These are phyloP conservation scores for Eucommia ulmoides DNA, from an alignment of 257 asterid genomes.

Conservation along the genomic window DNA sequence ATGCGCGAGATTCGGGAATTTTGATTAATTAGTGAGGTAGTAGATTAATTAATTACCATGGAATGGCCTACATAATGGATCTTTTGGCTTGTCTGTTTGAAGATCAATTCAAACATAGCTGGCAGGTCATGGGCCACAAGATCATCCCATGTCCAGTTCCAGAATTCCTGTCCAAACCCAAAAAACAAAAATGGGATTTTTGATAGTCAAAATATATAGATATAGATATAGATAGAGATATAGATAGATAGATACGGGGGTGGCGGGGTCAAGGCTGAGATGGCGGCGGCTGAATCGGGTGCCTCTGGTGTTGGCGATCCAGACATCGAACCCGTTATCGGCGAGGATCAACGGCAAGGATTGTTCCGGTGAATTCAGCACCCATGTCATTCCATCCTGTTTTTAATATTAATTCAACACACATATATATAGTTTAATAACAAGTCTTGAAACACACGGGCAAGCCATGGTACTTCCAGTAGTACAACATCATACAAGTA, in stretches of 20 bases:
- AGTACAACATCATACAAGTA: background rate
- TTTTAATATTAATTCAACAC: background rate
- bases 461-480: background rate
- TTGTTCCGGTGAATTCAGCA: slow-evolving; percentile 50
- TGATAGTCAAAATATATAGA: background rate
- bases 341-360: slow-evolving; percentile 57
- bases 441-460: too few species aligned
- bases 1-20: background rate
- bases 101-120: slow-evolving; percentile 29
- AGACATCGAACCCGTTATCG: slow-evolving; percentile 71
- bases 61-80: slow-evolving; percentile 58
- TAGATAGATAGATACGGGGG: slow-evolving; percentile 20
- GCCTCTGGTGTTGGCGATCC: slow-evolving; percentile 77
- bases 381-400: slow-evolving; percentile 81
- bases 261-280: slow-evolving; percentile 28
- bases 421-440: background rate
- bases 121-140: slow-evolving; percentile 46
- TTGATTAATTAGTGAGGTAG: background rate
- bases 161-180: slow-evolving; percentile 25
- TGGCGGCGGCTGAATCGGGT: slow-evolving; percentile 65
- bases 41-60: slow-evolving; percentile 23
- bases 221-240: background rate
- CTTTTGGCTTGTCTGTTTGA: slow-evolving; percentile 42
- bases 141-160: slow-evolving; percentile 87
- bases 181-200: background rate